Base-by-base conservation (phyloP, 768 basidiomycete species). In the Gymnopilus junonius region DNA sequence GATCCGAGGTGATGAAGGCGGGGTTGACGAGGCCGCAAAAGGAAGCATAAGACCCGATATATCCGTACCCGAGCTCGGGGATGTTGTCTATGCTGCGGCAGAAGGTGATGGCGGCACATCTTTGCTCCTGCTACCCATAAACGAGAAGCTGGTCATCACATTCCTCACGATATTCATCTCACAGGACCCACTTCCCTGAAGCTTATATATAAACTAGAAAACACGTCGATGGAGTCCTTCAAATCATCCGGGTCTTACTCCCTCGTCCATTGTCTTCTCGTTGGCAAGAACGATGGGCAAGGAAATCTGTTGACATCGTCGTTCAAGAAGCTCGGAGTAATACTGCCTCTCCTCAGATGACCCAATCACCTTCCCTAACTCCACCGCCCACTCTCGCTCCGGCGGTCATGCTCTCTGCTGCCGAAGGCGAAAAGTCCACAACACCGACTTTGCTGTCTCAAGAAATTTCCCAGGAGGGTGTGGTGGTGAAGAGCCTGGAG, bases 401-500 rank as follows among this genome's bases (percentile, higher is more conserved):
- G 23, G 31, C 48, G 14, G 15, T 51, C 23, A 51, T 51, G 48
- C 27, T 29, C n/a, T 32, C 55, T 11, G 25, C 35, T 11, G 31
- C 58, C 10, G 63, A 62, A 42, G 67, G 63, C 25, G 69, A 70
- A 25, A 56, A 58, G 35, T 73, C 72, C 20, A 55, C 68, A 21
- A 68, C 71, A 7, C 63, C 66, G 27, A 73, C 70, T 12, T 31
- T 70, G 15, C 53, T 65, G 23, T 62, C 61, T 1, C 56, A 62
- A 14, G 50, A 63, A 23, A 43, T 60, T 25, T 55, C 58, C 37
- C 48, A 56, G 1, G 69, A 76, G 29, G 72, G 70, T 4, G 66
- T 77, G 1, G 70, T 71, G 2, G 53, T 71, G 10, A 77, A 72
- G 58, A 65, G 74, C 8, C 53, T 76, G 42, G 70, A 74, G 40